A percentile compares a stretch with the other conserved stretches of the same genome.
phyloP scores from a whole-genome alignment of 2,329 filamentous ascomycete genomes.

The Talaromyces islandicus region DNA sequence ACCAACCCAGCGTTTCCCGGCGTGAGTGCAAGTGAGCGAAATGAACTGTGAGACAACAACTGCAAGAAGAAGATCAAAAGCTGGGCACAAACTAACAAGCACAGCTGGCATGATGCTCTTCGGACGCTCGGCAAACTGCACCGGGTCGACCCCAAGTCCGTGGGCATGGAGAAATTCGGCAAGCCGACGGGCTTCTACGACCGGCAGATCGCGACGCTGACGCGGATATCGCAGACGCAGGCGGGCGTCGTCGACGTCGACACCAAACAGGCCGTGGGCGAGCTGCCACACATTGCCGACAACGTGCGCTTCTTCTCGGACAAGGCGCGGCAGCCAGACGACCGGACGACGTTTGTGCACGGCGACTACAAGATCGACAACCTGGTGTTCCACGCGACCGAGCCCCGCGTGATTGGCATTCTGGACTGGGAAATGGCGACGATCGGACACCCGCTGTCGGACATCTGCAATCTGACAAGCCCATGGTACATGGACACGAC shows the following conservation, averaged over 20 bases:
- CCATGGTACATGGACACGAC: slow-evolving; percentile 32
- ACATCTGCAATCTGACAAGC: slow-evolving; percentile 70
- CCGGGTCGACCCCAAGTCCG: slow-evolving; percentile 58
- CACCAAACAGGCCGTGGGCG: slow-evolving; percentile 68
- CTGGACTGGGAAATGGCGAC: slow-evolving; percentile 99
- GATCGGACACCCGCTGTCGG: slow-evolving; percentile 89
- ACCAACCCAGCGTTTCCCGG: slow-evolving; percentile 78
- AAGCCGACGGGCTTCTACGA: slow-evolving; percentile 71
- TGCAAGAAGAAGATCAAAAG: no score
- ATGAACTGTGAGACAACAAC: slow-evolving; percentile 51
- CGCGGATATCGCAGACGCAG: slow-evolving; percentile 71
- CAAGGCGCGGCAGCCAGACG: slow-evolving; percentile 62
- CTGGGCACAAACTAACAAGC: not conserved
- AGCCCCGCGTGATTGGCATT: slow-evolving; percentile 83
- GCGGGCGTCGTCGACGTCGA: slow-evolving; percentile 70
- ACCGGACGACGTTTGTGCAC: slow-evolving; percentile 76
- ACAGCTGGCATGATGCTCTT: slow-evolving; percentile 74
- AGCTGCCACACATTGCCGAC: slow-evolving; percentile 75
- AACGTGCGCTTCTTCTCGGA: slow-evolving; percentile 74
- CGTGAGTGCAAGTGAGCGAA: slow-evolving; percentile 62
- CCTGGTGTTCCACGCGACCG: slow-evolving; percentile 80
- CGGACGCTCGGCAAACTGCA: slow-evolving; percentile 82
- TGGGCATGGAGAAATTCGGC: slow-evolving; percentile 69
- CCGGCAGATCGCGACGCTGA: slow-evolving; percentile 79
- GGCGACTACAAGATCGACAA: slow-evolving; percentile 98